Evolutionary conservation across 1,284 basidiomycete species (phyloP), one percentile per base, ranked within the genome.

Genomic region (Coniferiporia sulphurascens): DNA sequence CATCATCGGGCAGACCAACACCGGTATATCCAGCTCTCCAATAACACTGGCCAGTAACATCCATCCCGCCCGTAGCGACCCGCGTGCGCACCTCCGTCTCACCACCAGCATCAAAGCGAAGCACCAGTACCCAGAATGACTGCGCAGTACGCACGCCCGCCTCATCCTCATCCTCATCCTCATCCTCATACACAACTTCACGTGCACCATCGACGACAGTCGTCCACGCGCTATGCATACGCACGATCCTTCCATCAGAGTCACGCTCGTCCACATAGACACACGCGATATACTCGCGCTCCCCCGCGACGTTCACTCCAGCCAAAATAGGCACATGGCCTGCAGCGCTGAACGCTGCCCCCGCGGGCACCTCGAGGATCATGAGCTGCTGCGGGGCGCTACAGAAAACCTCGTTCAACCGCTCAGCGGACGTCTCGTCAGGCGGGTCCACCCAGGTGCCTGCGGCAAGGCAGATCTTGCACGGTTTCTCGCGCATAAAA

Each of bases 71-170:
- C 38, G 13, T n/a, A 22, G 27, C 36, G 27, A 27, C 7, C 15
- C 41, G 17, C 32, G 52, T 55, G 3, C 44, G 44, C 17, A n/a
- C 17, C 44, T 55, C 52, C 3, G 38, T 22, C 4, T 44, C 52
- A 7, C 1, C 38, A 15, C 32, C 32, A 9, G 52, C 45, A 19
- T 55, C 52, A 21, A 41, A 55, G 6, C 43, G 36, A 1, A 55
- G 43, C 27, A 55, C 52, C 27, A 55, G 44, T 21, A 55, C 52
- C 52, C 52, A 55, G 41, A 55, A 55, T 19, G 22, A 41, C 13
- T 55, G 35, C 7, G 38, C 27, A 22, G 38, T 45, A 22, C 34
- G 43, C 27, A 55, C 15, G 19, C 52, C 52, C 13, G 7, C 44
- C 4, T 44, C 52, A 34, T 46, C 43, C 9, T 22, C 21, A n/a